Evolutionary conservation across 306 rosid species (phyloP).

Genomic region (Mimosa pudica): DNA sequence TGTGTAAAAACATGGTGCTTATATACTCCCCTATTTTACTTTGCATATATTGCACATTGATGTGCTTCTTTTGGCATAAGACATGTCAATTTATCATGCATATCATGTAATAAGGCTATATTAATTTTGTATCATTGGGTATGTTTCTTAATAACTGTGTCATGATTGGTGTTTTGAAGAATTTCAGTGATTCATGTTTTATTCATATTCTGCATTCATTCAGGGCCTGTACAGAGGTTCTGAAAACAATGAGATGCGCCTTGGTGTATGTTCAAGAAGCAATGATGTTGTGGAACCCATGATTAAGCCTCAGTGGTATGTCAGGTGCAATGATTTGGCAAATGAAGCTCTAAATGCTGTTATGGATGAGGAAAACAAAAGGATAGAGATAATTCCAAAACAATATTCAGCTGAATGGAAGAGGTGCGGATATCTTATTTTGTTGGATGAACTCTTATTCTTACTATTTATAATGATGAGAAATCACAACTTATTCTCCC

Average conservation of each 20-base stretch:
- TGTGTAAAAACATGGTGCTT: conserved; percentile 22
- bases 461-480: neutral
- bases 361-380: conserved; percentile 59
- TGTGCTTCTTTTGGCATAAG: conserved; percentile 23
- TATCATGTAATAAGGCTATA: conserved; percentile 3
- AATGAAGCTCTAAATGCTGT: conserved; percentile 79
- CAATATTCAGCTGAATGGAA: conserved; percentile 92
- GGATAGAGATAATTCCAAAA: conserved; percentile 72
- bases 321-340: conserved; percentile 68
- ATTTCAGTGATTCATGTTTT: conserved; percentile 19
- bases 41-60: conserved; percentile 17
- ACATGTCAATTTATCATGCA: conserved; percentile 18
- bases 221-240: conserved; percentile 88
- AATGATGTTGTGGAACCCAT: conserved; percentile 93
- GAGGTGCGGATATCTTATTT: conserved; percentile 41
- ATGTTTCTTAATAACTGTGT: neutral
- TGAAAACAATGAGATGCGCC: conserved; percentile 90
- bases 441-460: conserved; percentile 16
- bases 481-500: conserved; percentile 6
- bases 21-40: neutral
- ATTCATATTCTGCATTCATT: conserved; percentile 33
- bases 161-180: neutral
- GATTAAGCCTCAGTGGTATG: conserved; percentile 97
- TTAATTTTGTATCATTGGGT: neutral
- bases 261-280: conserved; percentile 89